A percentile compares a stretch with the other conserved stretches of the same genome.
Evolutionary conservation across 371 early-diverging fungal genomes (phyloP).

Genomic region (Mortierella sp.): DNA sequence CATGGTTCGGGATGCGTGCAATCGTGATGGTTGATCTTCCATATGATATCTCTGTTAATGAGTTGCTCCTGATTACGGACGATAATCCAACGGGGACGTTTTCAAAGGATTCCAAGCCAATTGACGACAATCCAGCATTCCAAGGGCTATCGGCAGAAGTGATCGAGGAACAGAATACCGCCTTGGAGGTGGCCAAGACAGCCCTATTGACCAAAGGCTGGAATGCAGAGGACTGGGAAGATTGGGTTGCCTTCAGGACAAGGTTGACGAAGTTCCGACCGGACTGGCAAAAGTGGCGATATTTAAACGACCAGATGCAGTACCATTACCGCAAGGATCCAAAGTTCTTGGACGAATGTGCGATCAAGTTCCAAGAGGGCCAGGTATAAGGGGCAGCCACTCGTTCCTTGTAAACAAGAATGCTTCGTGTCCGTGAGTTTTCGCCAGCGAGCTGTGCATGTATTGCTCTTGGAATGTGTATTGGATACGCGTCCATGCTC

Average conservation of each 20-base stretch:
- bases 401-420: too few species aligned
- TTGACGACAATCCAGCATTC: constrained; percentile 41
- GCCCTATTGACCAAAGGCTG: constrained; percentile 41
- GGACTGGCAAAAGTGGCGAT: constrained; percentile 44
- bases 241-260: constrained; percentile 44
- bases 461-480: too few species aligned
- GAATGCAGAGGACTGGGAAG: constrained; percentile 40
- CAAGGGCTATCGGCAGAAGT: constrained; percentile 7
- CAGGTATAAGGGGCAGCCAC: background rate
- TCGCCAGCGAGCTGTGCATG: too few species aligned
- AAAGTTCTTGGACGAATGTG: constrained; percentile 32
- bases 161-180: constrained; percentile 19
- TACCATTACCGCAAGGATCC: constrained; percentile 41
- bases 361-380: constrained; percentile 17
- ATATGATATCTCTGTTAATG: constrained; percentile 38
- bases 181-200: constrained; percentile 24
- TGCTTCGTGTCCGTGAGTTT: too few species aligned
- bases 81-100: constrained; percentile 26
- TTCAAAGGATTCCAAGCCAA: constrained; percentile 32
- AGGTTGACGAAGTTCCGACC: constrained; percentile 22
- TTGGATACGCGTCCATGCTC: too few species aligned
- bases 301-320: constrained; percentile 44
- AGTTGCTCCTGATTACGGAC: constrained; percentile 19
- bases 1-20: constrained; percentile 48
- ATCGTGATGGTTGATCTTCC: constrained; percentile 49